These are phyloP conservation scores for Elaeis guineensis DNA, from an alignment of 176 grass and related monocot species.

Conservation along the genomic window DNA sequence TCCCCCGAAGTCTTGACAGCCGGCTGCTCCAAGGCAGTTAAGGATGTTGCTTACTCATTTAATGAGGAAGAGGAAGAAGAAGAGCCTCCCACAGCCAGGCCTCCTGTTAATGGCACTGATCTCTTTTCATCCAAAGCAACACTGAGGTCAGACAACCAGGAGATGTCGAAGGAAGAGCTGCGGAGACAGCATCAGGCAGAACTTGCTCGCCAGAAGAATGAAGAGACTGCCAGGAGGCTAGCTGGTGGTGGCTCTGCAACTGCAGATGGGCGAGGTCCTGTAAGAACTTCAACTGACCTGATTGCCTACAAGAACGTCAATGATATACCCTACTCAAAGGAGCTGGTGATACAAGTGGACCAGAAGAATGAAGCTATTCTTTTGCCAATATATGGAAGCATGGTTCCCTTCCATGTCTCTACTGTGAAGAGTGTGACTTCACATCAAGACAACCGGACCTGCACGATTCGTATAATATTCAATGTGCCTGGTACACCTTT, in stretches of 20 bases:
- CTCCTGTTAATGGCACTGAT: conserved; percentile 4
- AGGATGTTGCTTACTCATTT: conserved; percentile 56
- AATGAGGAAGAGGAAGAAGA: conserved; percentile 67
- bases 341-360: conserved; percentile 74
- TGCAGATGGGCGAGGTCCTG: conserved; percentile 34
- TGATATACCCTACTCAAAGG: conserved; percentile 56
- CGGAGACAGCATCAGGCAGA: conserved; percentile 78
- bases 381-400: conserved; percentile 74
- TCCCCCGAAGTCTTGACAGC: conserved; percentile 50
- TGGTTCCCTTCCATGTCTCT: conserved; percentile 87
- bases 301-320: conserved; percentile 69
- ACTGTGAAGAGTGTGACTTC: conserved; percentile 76
- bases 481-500: conserved; percentile 85
- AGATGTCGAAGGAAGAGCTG: conserved; percentile 87
- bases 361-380: conserved; percentile 84
- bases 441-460: conserved; percentile 64
- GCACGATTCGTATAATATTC: conserved; percentile 68
- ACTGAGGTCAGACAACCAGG: conserved; percentile 60
- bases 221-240: conserved; percentile 67
- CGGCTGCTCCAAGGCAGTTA: conserved; percentile 64
- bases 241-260: conserved; percentile 51
- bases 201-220: conserved; percentile 77
- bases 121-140: conserved; percentile 45
- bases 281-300: conserved; percentile 57
- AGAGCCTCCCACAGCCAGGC: conserved; percentile 19